A percentile compares a stretch with the other conserved stretches of the same genome.
Conservation (phyloP, 106 monocot genomes). For the Dactylorhiza incarnata region DNA sequence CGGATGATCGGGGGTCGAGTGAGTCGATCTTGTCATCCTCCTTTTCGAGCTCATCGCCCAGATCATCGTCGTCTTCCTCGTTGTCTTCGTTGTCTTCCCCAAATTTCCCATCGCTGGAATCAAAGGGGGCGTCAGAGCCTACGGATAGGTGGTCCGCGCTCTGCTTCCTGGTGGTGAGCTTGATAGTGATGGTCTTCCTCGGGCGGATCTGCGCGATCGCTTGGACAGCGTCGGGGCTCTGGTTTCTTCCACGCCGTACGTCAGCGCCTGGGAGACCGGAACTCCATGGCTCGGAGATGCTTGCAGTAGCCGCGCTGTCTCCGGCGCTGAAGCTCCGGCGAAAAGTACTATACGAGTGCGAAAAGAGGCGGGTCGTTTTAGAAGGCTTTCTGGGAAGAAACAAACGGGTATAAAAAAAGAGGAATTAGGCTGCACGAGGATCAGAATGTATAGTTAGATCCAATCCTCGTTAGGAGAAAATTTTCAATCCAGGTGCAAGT, state of each 20-base stretch:
- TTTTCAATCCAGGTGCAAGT: too few relatives aligned
- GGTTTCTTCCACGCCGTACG: constrained; percentile 5
- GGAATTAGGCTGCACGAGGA: too few relatives aligned
- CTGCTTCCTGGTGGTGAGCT: constrained; percentile 12
- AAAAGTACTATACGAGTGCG: neutral
- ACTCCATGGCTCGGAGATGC: neutral
- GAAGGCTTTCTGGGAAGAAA: constrained; percentile 22
- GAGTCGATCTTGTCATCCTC: constrained; percentile 3
- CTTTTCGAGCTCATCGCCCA: neutral
- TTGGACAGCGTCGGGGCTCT: constrained; percentile 28
- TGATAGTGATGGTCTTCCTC: constrained; percentile 17
- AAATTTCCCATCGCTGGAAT: neutral
- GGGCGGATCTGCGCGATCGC: constrained; percentile 26
- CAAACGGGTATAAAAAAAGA: neutral
- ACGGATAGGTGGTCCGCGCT: neutral
- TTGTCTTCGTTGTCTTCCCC: neutral
- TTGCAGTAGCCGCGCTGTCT: neutral
- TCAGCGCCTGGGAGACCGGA: neutral
- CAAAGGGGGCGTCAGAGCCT: neutral
- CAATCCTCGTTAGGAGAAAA: too few relatives aligned
- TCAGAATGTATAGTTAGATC: too few relatives aligned
- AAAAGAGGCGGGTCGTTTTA: constrained; percentile 21
- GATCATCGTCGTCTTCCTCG: neutral
- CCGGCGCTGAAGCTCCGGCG: neutral
- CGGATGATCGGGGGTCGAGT: neutral